Base-by-base conservation (phyloP, 2,329 filamentous ascomycete genomes). In the Cryoendolithus antarcticus region DNA sequence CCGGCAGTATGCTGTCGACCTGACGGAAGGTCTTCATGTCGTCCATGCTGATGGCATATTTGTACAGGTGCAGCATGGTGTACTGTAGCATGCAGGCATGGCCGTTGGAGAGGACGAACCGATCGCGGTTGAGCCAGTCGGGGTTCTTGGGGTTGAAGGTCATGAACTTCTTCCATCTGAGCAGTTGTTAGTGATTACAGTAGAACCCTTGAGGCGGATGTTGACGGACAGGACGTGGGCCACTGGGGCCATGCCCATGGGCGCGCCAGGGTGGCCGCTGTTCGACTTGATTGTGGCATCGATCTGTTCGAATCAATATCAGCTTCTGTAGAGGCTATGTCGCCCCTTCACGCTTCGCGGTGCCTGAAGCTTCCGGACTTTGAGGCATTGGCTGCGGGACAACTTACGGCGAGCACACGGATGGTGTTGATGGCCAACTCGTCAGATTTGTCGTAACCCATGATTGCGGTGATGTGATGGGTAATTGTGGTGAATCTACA, bases 61-160 rank as follows among this genome's bases (percentile, higher is more conserved):
- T 91, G 67, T 88, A 94, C 41, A 98, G 75, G 73, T 98, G 91
- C 58, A 98, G 82, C 54, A 98, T 77, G 58, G 89, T 83, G 80
- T 98, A 98, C 66, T 95, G 91, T 45, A 98, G 85, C 88, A 98
- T 94, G 77, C 91, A 98, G 56, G 82, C 91, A 71, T 98, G 91
- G 55, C 91, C 91, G 74, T 98, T 98, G 46, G 91, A 98, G 63
- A 98, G 86, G 47, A 98, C 86, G 62, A 98, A 98, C 65, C 91
- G 83, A 70, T 98, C 91, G 61, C 91, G 82, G 78, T 96, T 96
- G 57, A 91, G 60, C 88, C 88, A 98, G 50, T 86, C 74, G 56
- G 91, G 85, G 77, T 94, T 95, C 81, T 95, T 93, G 58, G 91
- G 91, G 81, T 96, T 98, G 77, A 95, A 98, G 65, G 71, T 93